Evolutionary conservation across 192 early-diverging fungal genomes (phyloP).

Genomic region (Coemansia sp.): DNA sequence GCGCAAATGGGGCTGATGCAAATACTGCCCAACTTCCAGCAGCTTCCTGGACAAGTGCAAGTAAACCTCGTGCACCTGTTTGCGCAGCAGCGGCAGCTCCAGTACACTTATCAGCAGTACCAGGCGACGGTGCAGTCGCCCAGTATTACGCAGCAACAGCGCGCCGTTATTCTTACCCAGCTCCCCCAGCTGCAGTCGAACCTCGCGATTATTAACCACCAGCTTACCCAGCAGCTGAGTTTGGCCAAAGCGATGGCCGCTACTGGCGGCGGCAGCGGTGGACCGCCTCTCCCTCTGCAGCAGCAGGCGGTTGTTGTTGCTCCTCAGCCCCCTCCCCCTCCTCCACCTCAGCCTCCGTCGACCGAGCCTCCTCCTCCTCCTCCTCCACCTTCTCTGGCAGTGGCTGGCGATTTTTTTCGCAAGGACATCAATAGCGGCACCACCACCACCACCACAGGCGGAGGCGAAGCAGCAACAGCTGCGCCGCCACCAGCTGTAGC

Average conservation of each 20-base stretch:
- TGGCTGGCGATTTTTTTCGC: constrained; percentile 19
- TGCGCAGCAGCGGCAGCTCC: constrained; percentile 11
- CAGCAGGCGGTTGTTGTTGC: no score
- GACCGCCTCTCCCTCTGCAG: constrained; percentile 10
- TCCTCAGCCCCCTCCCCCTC: no score
- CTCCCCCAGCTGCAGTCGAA: constrained; percentile 14
- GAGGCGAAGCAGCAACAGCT: no score
- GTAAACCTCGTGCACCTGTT: constrained; percentile 1
- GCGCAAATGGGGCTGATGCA: constrained; percentile 20
- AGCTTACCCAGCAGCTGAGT: constrained; percentile 7
- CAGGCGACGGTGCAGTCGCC: constrained; percentile 6
- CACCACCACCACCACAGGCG: no score
- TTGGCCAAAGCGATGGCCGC: constrained; percentile 1
- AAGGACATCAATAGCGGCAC: constrained; percentile 29
- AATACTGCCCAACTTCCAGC: constrained; percentile 21
- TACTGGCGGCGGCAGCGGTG: background rate
- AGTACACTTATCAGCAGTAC: constrained; percentile 4
- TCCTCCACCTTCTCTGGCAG: background rate
- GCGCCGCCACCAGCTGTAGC: no score
- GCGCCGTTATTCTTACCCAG: constrained; percentile 2
- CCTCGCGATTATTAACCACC: constrained; percentile 7
- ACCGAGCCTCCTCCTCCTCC: background rate
- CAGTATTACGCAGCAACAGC: constrained; percentile 23
- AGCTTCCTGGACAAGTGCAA: constrained; percentile 18
- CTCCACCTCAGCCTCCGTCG: background rate